Percentiles rank a stretch among this genome's conserved stretches.
Evolutionary conservation across 306 rosid species (phyloP).

Genomic region (Fagus sylvatica): DNA sequence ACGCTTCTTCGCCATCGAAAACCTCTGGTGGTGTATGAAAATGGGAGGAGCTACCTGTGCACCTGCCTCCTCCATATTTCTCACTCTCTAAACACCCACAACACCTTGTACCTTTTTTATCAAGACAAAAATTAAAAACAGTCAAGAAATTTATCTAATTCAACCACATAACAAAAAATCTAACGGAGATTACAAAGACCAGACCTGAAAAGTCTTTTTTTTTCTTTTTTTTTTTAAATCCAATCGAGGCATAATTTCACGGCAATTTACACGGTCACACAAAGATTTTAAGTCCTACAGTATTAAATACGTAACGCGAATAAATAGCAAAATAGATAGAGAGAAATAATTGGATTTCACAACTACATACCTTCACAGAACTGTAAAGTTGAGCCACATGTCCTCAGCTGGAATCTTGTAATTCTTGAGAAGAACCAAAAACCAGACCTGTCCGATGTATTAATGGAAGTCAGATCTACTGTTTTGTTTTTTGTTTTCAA

Average conservation of each 20-base stretch:
- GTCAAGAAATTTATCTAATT: not conserved
- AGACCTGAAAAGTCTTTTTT: not conserved
- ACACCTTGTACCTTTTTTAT: no score
- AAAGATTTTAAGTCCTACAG: not conserved
- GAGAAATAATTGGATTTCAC: not conserved
- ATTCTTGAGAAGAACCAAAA: not conserved
- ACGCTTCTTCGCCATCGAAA: slow-evolving; percentile 55
- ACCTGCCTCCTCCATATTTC: slow-evolving; percentile 69
- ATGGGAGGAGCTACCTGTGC: slow-evolving; percentile 55
- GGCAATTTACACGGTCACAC: not conserved
- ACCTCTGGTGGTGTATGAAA: slow-evolving; percentile 46
- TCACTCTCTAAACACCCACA: not conserved
- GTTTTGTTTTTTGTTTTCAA: not conserved
- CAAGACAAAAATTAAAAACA: no score
- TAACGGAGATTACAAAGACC: not conserved
- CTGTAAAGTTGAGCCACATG: not conserved
- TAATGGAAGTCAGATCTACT: not conserved
- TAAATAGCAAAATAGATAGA: not conserved
- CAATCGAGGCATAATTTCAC: not conserved
- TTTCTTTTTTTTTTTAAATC: no score
- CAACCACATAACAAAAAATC: not conserved
- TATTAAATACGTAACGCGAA: not conserved
- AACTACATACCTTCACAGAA: not conserved
- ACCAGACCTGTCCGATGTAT: no score
- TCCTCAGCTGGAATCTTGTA: not conserved